Evolutionary conservation across 2,329 filamentous ascomycete genomes (phyloP), one percentile per base, ranked within the genome.

Genomic region (Furcasterigmium furcatum): DNA sequence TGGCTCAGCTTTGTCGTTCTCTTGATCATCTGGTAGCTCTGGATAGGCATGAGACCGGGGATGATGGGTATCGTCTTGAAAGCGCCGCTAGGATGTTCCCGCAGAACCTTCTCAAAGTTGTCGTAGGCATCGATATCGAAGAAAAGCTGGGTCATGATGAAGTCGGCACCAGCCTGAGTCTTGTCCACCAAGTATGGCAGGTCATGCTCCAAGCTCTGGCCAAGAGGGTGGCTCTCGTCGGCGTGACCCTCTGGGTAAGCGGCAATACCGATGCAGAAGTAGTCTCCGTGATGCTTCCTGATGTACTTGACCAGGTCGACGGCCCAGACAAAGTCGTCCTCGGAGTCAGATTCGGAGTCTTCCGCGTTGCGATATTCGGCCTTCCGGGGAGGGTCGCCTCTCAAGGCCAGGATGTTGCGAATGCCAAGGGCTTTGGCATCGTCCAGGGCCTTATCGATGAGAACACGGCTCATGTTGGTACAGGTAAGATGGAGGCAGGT

Each of bases 91-190:
- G 88, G 82, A 59, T 99, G 90, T 44, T 85, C 80, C 49, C 91
- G 76, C 54, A 99, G 66, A 42, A 76, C 80, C 52, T 72, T 77
- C 69, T 97, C 92, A 59, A 95, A 97, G 27, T 73, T 73, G 45
- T 84, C 79, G 62, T 95, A 99, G 16, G 88, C 88, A 4, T 87
- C 76, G 20, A 91, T 79, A 61, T 97, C 91, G 65, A 96, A 99
- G 67, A 96, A 97, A 9, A 99, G 77, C 66, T 99, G 94, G 1
- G 94, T 97, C 89, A 99, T 96, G 67, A 99, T 87, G 61, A 99
- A 99, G 68, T 97, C 91, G 42, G 91, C 94, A 1, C 94, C 94
- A 4, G 94, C 94, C 56, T 85, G 76, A 1, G 86, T 87, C 76
- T 99, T 99, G 55, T 96, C 91, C 10, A 95, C 81, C 44, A 99